Evolutionary conservation across 2,329 filamentous ascomycete genomes (phyloP), one percentile per base, ranked within the genome.

Genomic region (Fusarium pseudonygamai): DNA sequence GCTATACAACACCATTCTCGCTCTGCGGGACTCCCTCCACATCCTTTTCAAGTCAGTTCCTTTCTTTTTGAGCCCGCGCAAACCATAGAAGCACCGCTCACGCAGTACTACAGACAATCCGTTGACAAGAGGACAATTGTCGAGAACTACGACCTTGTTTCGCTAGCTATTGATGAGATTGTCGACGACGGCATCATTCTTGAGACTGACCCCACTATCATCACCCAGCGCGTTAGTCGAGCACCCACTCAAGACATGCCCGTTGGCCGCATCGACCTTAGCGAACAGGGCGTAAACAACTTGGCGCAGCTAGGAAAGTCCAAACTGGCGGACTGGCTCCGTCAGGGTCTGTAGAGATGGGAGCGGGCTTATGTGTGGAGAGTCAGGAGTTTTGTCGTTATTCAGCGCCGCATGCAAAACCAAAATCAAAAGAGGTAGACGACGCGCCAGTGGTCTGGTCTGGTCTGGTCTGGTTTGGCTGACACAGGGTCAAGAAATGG

Each of bases 61-160:
- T 18, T 43, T 16, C 42, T 32, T 24, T 36, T 34, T 32, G 39
- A 36, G 36, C 40, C 30, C 26, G 56, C 43, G 49, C 47, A 46
- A 34, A 45, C 28, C 24, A 32, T 43, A 22, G 49, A 37, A 52
- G 40, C 22, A 67, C 15, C 46, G 40, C 67, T 65, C 69, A 72
- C 66, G 26, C 24, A 37, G 58, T 69, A 40, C 34, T 47, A 37
- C 75, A 97, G 94, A 84, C 96, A 97, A 88, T 94, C 94, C 39
- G 95, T 97, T 57, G 96, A 99, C 86, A 98, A 98, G 89, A 92
- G 96, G 76, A 98, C 96, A 65, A 95, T 98, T 75, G 92, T 98
- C 80, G 96, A 99, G 85, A 98, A 98, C 89, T 99, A 98, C 87
- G 96, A 98, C 83, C 89, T 98, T 28, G 93, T 98, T 71, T 93